Evolutionary conservation across 139 green algal genomes (phyloP).

Genomic region (Chlorella sp.): DNA sequence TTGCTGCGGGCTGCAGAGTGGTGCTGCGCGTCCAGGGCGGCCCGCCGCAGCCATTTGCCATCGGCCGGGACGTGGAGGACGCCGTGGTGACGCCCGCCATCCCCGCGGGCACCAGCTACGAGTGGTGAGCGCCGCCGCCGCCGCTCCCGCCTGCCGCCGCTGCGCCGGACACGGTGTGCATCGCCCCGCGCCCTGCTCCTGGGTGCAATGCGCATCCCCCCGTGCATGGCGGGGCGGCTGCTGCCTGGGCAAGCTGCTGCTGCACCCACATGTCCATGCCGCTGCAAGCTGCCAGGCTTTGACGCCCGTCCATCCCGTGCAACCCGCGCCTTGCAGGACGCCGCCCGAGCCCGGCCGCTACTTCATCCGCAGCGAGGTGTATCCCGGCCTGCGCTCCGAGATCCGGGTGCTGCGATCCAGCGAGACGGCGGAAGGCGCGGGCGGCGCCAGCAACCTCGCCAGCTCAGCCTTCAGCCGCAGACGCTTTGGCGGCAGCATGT

Average conservation of each 20-base stretch:
- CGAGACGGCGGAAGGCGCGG: neutral
- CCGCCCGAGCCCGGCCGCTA: conserved; percentile 12
- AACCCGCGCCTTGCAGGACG: neutral
- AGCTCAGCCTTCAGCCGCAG: neutral
- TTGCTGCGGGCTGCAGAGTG: conserved; percentile 6
- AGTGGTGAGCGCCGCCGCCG: conserved; percentile 15
- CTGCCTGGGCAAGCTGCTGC: neutral
- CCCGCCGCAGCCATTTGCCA: conserved; percentile 25
- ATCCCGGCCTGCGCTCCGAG: conserved; percentile 8
- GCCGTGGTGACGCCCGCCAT: neutral
- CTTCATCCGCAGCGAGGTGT: conserved; percentile 26
- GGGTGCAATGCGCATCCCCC: too few relatives aligned
- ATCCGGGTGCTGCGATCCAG: neutral
- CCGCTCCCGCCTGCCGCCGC: neutral
- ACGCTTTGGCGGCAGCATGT: neutral
- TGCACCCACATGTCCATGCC: neutral
- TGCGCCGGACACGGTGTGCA: too few relatives aligned
- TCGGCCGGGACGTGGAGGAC: conserved; percentile 18
- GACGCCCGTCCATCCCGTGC: neutral
- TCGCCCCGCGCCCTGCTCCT: neutral
- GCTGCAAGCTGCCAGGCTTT: neutral
- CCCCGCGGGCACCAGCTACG: conserved; percentile 15
- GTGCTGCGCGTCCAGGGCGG: conserved; percentile 24
- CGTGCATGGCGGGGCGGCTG: too few relatives aligned
- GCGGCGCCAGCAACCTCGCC: neutral